Evolutionary conservation across 2,329 filamentous ascomycete species (phyloP).

Genomic region (Phialocephala sp.): DNA sequence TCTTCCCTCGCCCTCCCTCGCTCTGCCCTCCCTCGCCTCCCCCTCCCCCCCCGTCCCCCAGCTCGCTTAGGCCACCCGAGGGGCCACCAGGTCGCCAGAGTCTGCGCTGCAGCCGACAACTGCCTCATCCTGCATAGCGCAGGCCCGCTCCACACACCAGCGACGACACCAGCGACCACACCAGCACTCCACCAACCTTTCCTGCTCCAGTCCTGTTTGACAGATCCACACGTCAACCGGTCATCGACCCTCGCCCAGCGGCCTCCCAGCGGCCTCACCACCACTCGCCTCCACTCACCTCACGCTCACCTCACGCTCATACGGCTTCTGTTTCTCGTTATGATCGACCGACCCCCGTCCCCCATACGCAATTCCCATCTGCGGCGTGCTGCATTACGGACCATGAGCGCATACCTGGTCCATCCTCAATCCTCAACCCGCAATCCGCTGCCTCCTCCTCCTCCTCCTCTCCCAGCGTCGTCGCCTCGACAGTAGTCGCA

Average conservation of each 20-base stretch:
- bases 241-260: not conserved
- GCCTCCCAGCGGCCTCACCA: too few relatives aligned
- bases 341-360: too few relatives aligned
- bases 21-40: not conserved
- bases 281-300: too few relatives aligned
- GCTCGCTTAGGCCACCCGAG: constrained; percentile 6
- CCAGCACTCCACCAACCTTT: too few relatives aligned
- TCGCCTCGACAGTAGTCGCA: too few relatives aligned
- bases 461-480: not conserved
- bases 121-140: constrained; percentile 21
- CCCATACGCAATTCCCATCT: not conserved
- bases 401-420: not conserved
- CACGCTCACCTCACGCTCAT: not conserved
- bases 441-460: not conserved
- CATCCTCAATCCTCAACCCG: not conserved
- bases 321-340: not conserved
- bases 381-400: not conserved
- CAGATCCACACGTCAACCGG: constrained; percentile 1
- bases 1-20: not conserved
- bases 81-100: not conserved
- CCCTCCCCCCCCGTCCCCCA: not conserved
- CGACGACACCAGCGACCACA: too few relatives aligned
- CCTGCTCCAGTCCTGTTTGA: not conserved
- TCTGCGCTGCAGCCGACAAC: constrained; percentile 6
- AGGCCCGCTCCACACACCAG: not conserved